Conservation (phyloP, 306 rosid genomes). For the Prunus persica region Prunus_persica_NCBIv2 NC_034009.1:11085001-11085500, state of each 20-base stretch:
- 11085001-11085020: constrained; percentile 39
- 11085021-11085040: constrained; percentile 45
- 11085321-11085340: neutral
- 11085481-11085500: constrained; percentile 13
- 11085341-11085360: neutral
- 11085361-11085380: neutral
- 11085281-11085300: neutral
- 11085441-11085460: constrained; percentile 5
- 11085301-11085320: neutral
- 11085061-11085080: neutral
- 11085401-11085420: neutral
- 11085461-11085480: constrained; percentile 49
- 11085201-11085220: neutral
- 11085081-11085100: neutral
- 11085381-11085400: neutral
- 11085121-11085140: neutral
- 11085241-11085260: neutral
- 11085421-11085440: neutral
- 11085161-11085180: neutral
- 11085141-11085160: neutral
- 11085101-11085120: neutral
- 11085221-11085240: neutral
- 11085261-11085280: neutral
- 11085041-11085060: neutral
- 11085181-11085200: neutral